Percentiles rank a stretch among this genome's conserved stretches.
Evolutionary conservation across 306 rosid genomes (phyloP).

Genomic region (Rosa chinensis): DNA sequence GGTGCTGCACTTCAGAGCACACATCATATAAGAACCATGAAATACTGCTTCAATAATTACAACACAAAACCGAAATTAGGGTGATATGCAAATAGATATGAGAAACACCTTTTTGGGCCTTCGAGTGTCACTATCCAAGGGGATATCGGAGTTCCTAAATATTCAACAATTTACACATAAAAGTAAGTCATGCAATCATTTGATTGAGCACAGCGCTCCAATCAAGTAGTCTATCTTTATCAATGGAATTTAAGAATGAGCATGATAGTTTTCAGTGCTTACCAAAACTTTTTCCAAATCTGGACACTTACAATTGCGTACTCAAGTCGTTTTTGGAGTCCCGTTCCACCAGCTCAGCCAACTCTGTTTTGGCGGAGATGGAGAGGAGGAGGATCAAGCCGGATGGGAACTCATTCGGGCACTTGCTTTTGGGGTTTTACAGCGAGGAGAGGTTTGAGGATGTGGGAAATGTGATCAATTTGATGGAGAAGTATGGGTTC

Average conservation of each 20-base stretch:
- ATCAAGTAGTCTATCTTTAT: too few relatives aligned
- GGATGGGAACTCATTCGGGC: conserved; percentile 39
- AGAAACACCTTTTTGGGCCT: conserved; percentile 75
- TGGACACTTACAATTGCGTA: conserved; percentile 62
- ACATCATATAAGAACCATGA: conserved; percentile 23
- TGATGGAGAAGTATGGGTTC: conserved; percentile 56
- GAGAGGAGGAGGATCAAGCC: conserved; percentile 58
- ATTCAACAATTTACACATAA: too few relatives aligned
- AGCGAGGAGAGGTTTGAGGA: conserved; percentile 66
- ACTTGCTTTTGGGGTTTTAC: conserved; percentile 54
- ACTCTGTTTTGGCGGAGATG: conserved; percentile 71
- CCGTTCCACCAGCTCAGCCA: conserved; percentile 54
- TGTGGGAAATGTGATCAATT: conserved; percentile 53
- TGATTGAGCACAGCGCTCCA: too few relatives aligned
- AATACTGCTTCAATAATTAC: not conserved
- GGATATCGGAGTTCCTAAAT: too few relatives aligned
- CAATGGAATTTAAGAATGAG: too few relatives aligned
- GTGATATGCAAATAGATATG: conserved; percentile 18
- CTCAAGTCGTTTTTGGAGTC: conserved; percentile 62
- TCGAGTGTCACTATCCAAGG: conserved; percentile 96
- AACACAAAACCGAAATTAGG: not conserved
- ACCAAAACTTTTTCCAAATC: conserved; percentile 27
- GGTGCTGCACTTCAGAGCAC: conserved; percentile 58
- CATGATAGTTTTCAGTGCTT: too few relatives aligned
- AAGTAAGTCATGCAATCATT: too few relatives aligned